Evolutionary conservation across 495 filamentous ascomycete species (phyloP).

Genomic region (Penicillium tannophilum): DNA sequence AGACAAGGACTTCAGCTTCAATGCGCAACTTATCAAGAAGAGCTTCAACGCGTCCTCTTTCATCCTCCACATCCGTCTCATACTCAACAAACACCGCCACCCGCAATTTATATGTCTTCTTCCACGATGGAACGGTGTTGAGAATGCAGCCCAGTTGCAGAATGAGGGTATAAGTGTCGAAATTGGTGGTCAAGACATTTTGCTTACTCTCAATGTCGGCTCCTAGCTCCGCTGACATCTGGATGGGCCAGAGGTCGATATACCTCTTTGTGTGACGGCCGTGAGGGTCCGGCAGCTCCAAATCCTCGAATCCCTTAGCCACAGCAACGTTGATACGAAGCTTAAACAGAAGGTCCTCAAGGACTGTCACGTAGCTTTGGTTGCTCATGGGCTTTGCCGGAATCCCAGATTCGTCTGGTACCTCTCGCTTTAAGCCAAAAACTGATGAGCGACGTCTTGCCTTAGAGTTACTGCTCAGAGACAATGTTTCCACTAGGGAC

Average conservation of each 20-base stretch:
- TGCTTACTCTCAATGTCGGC: conserved; percentile 59
- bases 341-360: conserved; percentile 78
- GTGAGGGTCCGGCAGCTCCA: conserved; percentile 67
- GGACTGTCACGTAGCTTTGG: conserved; percentile 75
- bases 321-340: conserved; percentile 85
- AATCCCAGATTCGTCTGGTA: conserved; percentile 47
- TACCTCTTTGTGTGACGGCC: conserved; percentile 67
- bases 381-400: conserved; percentile 64
- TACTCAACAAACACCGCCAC: conserved; percentile 89
- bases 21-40: conserved; percentile 81
- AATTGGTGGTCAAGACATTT: conserved; percentile 83
- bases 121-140: conserved; percentile 81
- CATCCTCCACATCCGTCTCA: conserved; percentile 80
- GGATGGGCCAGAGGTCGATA: conserved; percentile 89
- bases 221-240: conserved; percentile 76
- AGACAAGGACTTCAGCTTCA: conserved; percentile 75
- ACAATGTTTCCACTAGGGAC: conserved; percentile 52
- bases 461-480: conserved; percentile 22
- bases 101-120: conserved; percentile 70
- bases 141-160: conserved; percentile 85
- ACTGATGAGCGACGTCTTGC: conserved; percentile 28
- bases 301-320: conserved; percentile 76
- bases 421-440: conserved; percentile 13
- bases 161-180: conserved; percentile 89
- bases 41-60: conserved; percentile 69